phyloP scores from a whole-genome alignment of 306 rosid genomes.

The Senna siamea region DNA sequence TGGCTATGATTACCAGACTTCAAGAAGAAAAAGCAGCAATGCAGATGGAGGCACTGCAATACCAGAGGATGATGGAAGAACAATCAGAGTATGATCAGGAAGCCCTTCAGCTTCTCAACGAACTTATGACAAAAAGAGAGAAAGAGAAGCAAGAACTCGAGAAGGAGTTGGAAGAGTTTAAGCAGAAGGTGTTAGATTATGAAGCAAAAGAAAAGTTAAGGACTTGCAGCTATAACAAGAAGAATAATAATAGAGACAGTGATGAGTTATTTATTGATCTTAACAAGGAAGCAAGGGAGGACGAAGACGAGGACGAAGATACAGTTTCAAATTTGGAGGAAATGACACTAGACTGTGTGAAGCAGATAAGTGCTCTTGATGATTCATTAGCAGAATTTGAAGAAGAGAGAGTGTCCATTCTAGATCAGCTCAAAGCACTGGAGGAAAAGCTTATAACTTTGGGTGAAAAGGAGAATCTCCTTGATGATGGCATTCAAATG shows the following conservation, averaged over 20 bases:
- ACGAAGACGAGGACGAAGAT: slow-evolving; percentile 30
- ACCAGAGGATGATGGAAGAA: slow-evolving; percentile 90
- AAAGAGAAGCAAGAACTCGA: slow-evolving; percentile 77
- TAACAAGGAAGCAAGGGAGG: slow-evolving; percentile 48
- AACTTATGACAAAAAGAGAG: slow-evolving; percentile 73
- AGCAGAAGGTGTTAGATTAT: slow-evolving; percentile 56
- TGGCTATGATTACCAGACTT: slow-evolving; percentile 86
- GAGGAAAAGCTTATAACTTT: slow-evolving; percentile 61
- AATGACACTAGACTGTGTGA: slow-evolving; percentile 66
- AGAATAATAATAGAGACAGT: slow-evolving; percentile 36
- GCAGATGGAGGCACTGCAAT: slow-evolving; percentile 90
- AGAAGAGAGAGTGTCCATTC: slow-evolving; percentile 69
- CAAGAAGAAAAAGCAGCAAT: slow-evolving; percentile 86
- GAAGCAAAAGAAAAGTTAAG: slow-evolving; percentile 63
- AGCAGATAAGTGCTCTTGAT: slow-evolving; percentile 63
- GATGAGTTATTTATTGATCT: slow-evolving; percentile 66
- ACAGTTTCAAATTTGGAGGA: slow-evolving; percentile 57
- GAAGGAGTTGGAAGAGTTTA: slow-evolving; percentile 60
- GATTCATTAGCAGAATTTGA: slow-evolving; percentile 63
- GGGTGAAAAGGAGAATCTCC: slow-evolving; percentile 51
- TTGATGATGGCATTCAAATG: slow-evolving; percentile 40
- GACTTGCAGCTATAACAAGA: slow-evolving; percentile 55
- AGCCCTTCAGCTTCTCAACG: slow-evolving; percentile 73
- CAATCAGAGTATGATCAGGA: slow-evolving; percentile 87
- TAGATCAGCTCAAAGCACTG: slow-evolving; percentile 72